Percentiles rank a stretch among this genome's conserved stretches.
These are phyloP conservation scores for Suillus alpinus DNA, from an alignment of 768 basidiomycete genomes.

Conservation along the genomic window DNA sequence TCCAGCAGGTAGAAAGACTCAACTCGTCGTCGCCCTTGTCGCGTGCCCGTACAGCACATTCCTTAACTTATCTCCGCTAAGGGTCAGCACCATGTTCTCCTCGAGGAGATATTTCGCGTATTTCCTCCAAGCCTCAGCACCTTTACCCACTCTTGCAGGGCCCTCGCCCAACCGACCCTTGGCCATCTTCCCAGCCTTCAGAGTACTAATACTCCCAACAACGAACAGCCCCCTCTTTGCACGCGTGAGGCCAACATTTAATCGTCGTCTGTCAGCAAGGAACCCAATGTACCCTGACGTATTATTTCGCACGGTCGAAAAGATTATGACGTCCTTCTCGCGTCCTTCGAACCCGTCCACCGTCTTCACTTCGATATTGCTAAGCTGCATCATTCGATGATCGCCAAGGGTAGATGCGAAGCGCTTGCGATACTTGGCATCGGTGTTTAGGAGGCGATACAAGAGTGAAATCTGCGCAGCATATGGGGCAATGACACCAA, in stretches of 20 bases:
- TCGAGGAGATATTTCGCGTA: slow-evolving; percentile 57
- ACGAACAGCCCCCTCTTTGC: slow-evolving; percentile 85
- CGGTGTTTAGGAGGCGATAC: slow-evolving; percentile 58
- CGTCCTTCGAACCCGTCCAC: slow-evolving; percentile 95
- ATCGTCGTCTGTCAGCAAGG: slow-evolving; percentile 76
- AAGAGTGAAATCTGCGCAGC: slow-evolving; percentile 80
- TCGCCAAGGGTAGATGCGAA: slow-evolving; percentile 63
- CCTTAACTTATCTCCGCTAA: slow-evolving; percentile 42
- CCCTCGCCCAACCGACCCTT: slow-evolving; percentile 18
- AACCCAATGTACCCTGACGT: slow-evolving; percentile 78
- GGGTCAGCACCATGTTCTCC: slow-evolving; percentile 48
- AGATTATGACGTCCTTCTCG: slow-evolving; percentile 90
- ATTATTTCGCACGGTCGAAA: slow-evolving; percentile 90
- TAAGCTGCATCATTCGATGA: slow-evolving; percentile 61
- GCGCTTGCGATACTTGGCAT: slow-evolving; percentile 48
- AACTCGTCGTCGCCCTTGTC: slow-evolving; percentile 4
- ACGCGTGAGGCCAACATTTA: slow-evolving; percentile 90
- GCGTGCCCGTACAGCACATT: slow-evolving; percentile 28
- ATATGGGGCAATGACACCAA: slow-evolving; percentile 93
- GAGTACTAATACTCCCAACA: slow-evolving; percentile 68
- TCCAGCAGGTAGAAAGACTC: not conserved
- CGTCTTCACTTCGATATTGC: slow-evolving; percentile 80
- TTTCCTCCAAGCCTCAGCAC: slow-evolving; percentile 56
- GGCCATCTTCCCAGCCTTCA: slow-evolving; percentile 45
- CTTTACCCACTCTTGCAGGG: slow-evolving; percentile 33